A percentile compares a stretch with the other conserved stretches of the same genome.
Evolutionary conservation across 345 rosid genomes (phyloP).

Genomic region (Acer campestre): DNA sequence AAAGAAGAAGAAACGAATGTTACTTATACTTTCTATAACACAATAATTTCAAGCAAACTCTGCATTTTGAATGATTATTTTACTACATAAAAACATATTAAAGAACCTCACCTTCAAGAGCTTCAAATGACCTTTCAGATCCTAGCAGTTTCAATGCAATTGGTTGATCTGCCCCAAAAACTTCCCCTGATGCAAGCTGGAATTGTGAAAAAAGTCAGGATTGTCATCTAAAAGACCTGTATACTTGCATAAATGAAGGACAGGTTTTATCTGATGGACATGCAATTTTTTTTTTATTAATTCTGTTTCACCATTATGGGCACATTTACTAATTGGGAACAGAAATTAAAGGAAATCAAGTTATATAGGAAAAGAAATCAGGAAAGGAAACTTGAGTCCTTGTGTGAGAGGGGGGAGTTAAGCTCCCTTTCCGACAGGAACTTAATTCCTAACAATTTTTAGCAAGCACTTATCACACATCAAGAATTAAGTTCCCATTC

Average conservation of each 20-base stretch:
- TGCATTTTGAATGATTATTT: not conserved
- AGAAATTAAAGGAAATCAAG: no score
- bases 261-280: not conserved
- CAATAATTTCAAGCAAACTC: not conserved
- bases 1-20: not conserved
- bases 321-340: no score
- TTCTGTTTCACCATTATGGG: not conserved
- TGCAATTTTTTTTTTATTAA: not conserved
- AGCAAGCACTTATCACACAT: no score
- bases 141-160: conserved; percentile 88
- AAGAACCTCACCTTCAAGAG: conserved; percentile 78
- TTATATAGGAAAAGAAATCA: no score
- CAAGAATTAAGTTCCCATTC: no score
- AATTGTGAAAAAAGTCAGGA: conserved; percentile 18
- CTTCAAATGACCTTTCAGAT: conserved; percentile 88
- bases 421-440: no score
- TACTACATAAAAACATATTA: not conserved
- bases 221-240: not conserved
- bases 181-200: conserved; percentile 95
- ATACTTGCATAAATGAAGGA: not conserved
- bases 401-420: no score
- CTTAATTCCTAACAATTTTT: no score
- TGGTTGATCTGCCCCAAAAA: conserved; percentile 91
- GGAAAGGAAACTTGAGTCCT: no score
- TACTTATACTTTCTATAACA: no score